These are phyloP conservation scores for Crataegus laevigata DNA, from an alignment of 306 rosid genomes.

Conservation along the genomic window DNA sequence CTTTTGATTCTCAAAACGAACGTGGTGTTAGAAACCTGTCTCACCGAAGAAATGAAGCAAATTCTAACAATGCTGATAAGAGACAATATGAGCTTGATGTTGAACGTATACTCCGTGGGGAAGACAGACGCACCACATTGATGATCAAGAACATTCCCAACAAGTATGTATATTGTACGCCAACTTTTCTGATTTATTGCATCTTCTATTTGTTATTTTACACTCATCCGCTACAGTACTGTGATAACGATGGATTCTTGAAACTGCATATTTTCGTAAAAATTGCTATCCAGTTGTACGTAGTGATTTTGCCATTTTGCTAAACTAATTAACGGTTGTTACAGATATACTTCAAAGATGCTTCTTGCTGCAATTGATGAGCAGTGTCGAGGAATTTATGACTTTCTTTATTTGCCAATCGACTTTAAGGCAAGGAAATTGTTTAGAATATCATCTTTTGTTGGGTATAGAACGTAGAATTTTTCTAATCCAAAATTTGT, in stretches of 20 bases:
- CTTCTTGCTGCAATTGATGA: constrained; percentile 83
- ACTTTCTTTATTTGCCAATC: constrained; percentile 82
- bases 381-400: constrained; percentile 76
- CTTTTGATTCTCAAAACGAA: constrained; percentile 59
- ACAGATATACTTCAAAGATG: constrained; percentile 87
- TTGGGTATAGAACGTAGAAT: constrained; percentile 1
- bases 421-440: constrained; percentile 67
- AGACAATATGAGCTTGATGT: constrained; percentile 72
- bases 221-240: background rate
- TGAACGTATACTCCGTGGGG: constrained; percentile 56
- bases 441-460: constrained; percentile 15
- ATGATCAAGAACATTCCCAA: constrained; percentile 89
- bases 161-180: constrained; percentile 45
- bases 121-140: constrained; percentile 69
- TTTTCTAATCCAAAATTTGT: constrained; percentile 18
- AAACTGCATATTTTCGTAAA: background rate
- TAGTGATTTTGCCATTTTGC: background rate
- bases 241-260: background rate
- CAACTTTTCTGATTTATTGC: constrained; percentile 6
- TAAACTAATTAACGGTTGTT: background rate
- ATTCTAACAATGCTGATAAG: constrained; percentile 53
- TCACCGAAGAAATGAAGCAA: constrained; percentile 64
- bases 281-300: background rate
- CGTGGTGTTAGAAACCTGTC: constrained; percentile 63
- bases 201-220: background rate